These are phyloP conservation scores for Entomortierella parvispora DNA, from an alignment of 192 early-diverging fungal genomes.

Conservation along the genomic window DNA sequence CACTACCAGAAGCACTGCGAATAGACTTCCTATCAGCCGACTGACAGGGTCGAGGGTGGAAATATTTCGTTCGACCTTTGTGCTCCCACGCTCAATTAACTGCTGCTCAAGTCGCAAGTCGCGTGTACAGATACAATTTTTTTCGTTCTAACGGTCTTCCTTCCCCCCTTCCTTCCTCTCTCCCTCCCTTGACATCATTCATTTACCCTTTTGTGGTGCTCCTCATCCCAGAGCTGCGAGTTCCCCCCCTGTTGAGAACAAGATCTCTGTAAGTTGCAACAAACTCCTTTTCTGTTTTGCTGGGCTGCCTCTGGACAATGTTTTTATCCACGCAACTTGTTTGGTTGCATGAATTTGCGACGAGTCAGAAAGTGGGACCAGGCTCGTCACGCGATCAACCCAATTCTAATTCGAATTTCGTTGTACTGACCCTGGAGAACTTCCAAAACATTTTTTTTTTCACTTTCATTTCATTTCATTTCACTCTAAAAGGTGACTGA, in stretches of 20 bases:
- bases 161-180: neutral
- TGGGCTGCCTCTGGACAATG: neutral
- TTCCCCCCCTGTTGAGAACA: conserved; percentile 37
- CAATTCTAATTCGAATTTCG: neutral
- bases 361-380: neutral
- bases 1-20: no score
- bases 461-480: neutral
- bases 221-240: conserved; percentile 9
- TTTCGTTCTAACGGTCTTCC: neutral
- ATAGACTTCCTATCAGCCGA: no score
- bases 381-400: neutral
- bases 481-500: conserved; percentile 37
- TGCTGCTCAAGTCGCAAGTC: no score
- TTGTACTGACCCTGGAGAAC: neutral
- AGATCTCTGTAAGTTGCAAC: conserved; percentile 30
- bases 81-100: no score
- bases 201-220: no score
- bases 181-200: neutral
- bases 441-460: neutral
- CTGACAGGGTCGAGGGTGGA: no score
- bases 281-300: neutral
- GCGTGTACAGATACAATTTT: neutral
- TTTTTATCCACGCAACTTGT: no score
- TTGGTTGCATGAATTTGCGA: neutral
- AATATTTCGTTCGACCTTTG: no score